Evolutionary conservation across 2,329 filamentous ascomycete species (phyloP), one percentile per base, ranked within the genome.

Genomic region (Pyricularia grisea): DNA sequence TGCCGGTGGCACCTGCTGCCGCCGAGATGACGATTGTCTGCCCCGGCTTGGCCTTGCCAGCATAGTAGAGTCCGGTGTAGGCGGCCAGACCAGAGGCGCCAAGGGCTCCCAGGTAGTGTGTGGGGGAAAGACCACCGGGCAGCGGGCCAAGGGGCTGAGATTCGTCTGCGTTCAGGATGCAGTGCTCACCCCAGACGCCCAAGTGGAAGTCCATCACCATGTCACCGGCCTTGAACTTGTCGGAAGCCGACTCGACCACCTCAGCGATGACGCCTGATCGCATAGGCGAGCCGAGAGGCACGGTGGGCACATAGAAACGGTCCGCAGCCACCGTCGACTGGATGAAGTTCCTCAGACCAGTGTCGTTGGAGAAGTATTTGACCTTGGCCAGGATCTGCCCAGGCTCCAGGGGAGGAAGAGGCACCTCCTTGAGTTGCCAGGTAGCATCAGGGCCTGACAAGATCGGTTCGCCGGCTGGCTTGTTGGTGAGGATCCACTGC

Each of bases 1-100:
- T 78, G 0, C 83, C 83, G 1, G 81, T 83, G 7, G 82, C 82
- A 2, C 82, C 82, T 1, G 82, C 83, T 1, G 83, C 82, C 2
- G 80, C 81, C 58, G 79, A 81, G 12, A 84, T 75, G 20, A 85
- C 81, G 31, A 83, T 73, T 3, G 78, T 79, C 69, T 83, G 78
- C 3, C 77, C 78, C 11, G 74, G 72, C 63, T 77, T 79, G 4
- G 77, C 75, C 25, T 75, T 75, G 12, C 77, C 79, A n/a, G 79
- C 75, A 30, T 80, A 78, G 28, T 75, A 72, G 12, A 83, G 73
- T 5, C 81, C 83, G 66, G 78, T 81, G 71, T 81, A 84, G 5
- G 82, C 82, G 4, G 82, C 82, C 5, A 87, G 75, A 12, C 75
- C 75, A 14, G 74, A 74, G 4, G 72, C 73, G 17, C 75, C 75